Evolutionary conservation across 2,329 filamentous ascomycete species (phyloP).

Genomic region (Ophiosphaerella narmari): DNA sequence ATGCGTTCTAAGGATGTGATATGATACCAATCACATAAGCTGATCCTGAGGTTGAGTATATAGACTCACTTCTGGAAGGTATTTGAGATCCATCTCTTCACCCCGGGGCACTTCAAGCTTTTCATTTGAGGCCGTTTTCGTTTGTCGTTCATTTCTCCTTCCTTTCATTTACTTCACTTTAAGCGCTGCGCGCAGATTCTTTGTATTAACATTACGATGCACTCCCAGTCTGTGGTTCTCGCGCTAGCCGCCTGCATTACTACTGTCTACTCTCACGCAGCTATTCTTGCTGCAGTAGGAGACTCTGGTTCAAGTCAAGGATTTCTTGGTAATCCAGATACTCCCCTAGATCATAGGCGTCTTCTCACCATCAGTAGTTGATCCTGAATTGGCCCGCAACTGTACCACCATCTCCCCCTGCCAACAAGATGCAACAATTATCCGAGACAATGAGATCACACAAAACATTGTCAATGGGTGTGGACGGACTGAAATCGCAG

Average conservation of each 20-base stretch:
- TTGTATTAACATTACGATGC: constrained; percentile 24
- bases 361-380: constrained; percentile 22
- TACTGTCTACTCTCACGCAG: constrained; percentile 38
- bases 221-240: constrained; percentile 28
- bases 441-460: constrained; percentile 42
- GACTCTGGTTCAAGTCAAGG: constrained; percentile 37
- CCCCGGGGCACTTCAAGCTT: neutral
- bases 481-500: constrained; percentile 42
- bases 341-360: too few species aligned
- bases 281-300: constrained; percentile 35
- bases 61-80: neutral
- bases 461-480: constrained; percentile 47
- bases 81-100: neutral
- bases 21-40: constrained; percentile 3
- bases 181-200: constrained; percentile 32
- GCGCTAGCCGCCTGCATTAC: constrained; percentile 38
- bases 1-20: constrained; percentile 11
- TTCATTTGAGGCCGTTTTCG: neutral
- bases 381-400: constrained; percentile 41
- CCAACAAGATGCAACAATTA: constrained; percentile 46
- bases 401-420: constrained; percentile 46
- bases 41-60: constrained; percentile 1
- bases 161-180: constrained; percentile 26
- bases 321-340: constrained; percentile 27
- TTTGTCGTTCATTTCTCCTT: constrained; percentile 19